Evolutionary conservation across 2,329 filamentous ascomycete species (phyloP), one percentile per base, ranked within the genome.

Genomic region (Microthyrium microscopicum): DNA sequence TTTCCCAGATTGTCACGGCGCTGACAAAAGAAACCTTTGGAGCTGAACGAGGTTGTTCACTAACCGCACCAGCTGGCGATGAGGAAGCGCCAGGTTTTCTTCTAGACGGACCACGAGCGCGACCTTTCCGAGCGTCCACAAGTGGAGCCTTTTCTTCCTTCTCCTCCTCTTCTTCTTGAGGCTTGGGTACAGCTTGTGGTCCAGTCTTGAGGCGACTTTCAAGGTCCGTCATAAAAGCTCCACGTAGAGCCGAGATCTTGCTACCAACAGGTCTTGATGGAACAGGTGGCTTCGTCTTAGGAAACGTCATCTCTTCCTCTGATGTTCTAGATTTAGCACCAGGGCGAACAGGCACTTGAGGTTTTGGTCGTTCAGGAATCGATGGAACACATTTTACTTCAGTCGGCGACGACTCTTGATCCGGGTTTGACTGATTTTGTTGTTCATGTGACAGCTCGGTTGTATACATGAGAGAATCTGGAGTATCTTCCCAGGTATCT

Each of bases 401-500:
- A 5, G 57, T 56, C 2, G 66, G 60, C 3, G 64, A 66, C 4
- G 50, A 46, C 19, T 45, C 37, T 19, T 37, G 45, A 32, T 39
- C 37, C 28, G 54, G 51, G 33, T 49, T 44, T 41, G 40, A 29
- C 31, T 56, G 45, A 41, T 58, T 40, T 42, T 49, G 39, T 41
- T 53, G 44, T 41, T 56, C 39, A 15, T 29, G 20, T n/a, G 28
- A 30, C 37, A 11, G 52, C 51, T 77, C 85, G 0, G 85, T 79
- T 46, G 84, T 73, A 15, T 91, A 67, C 41, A 78, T 68, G 37
- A 80, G 68, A 46, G 81, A 87, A 45, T 92, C 83, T 2, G 87
- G 87, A 0, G 71, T 75, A 52, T 95, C 87, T 57, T 95, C 87
- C 87, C 87, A 94, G 26, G 94, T 73, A 55, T 95, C 87, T 35